Conservation (phyloP, 441 rosid genomes). For the Metrosideros polymorpha region DNA sequence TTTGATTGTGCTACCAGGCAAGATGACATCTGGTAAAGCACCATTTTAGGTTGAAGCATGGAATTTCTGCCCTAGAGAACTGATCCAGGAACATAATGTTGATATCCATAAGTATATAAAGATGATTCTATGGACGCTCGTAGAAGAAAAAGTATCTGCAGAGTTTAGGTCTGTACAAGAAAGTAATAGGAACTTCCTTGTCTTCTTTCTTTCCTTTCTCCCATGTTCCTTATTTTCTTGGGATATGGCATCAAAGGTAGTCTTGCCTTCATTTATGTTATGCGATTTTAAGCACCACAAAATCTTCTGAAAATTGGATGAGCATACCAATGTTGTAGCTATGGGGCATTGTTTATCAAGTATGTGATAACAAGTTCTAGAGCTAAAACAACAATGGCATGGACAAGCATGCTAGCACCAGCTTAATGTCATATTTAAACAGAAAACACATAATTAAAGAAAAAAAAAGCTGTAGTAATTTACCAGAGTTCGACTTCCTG, state of each 20-base stretch:
- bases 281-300: not conserved
- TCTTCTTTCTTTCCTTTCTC: not conserved
- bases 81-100: not conserved
- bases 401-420: not conserved
- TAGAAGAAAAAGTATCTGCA: not conserved
- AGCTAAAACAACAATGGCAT: not conserved
- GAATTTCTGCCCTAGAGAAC: not conserved
- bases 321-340: not conserved
- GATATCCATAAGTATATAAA: not conserved
- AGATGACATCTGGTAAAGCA: not conserved
- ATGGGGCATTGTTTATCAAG: not conserved
- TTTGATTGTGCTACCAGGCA: not conserved
- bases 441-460: not conserved
- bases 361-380: not conserved
- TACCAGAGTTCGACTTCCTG: slow-evolving; percentile 49
- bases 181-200: not conserved
- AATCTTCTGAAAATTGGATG: not conserved
- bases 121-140: not conserved
- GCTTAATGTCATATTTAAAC: not conserved
- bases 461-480: not conserved
- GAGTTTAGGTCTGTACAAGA: not conserved
- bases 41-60: not conserved
- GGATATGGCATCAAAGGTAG: not conserved
- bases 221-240: not conserved
- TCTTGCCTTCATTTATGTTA: not conserved